Base-by-base conservation (phyloP, 2,329 filamentous ascomycete species). In the Cladosporium sphaerospermum region DNA sequence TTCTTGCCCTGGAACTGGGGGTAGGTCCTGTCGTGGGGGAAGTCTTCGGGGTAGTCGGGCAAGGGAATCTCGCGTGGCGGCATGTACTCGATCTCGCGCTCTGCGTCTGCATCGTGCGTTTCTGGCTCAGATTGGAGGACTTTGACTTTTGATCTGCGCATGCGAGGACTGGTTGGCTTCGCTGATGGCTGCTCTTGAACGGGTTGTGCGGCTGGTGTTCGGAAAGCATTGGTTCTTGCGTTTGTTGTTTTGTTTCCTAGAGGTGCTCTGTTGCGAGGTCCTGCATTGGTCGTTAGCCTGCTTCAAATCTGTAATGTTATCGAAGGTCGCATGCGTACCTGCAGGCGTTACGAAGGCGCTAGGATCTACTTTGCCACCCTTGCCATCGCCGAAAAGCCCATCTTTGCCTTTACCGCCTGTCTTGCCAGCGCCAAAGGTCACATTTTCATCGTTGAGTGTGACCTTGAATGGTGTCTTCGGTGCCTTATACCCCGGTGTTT, bases 161-260 rank as follows among this genome's bases (percentile, higher is more conserved):
- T 55, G 75, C 85, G 83, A 4, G 77, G 75, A 13, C 81, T 84
- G 3, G 79, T 77, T 9, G 75, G 79, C 58, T 81, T 84, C 9
- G 56, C 56, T 13, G 54, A 66, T 84, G 45, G 45, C 44, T 59
- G 57, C 14, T 56, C 81, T 45, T 78, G 76, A 39, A 78, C 76
- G 62, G 84, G 85, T 32, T 80, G 84, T 16, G 54, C 54, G 10
- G 56, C 60, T n/a, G 31, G 80, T 3, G 83, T 84, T 58, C 86
- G 84, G 59, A 83, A 79, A 46, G 77, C 78, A 66, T 77, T 82
- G 55, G 85, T 80, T 75, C 95, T 97, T 51, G 88, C 89, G 70
- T 99, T 99, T 49, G 93, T 97, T 1, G 92, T 97, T 72, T 99
- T 99, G 77, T 89, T 86, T 33, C 92, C 92, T 45, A 99, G 75